phyloP scores from a whole-genome alignment of 495 filamentous ascomycete species.

The Talaromyces thailandensis region DNA sequence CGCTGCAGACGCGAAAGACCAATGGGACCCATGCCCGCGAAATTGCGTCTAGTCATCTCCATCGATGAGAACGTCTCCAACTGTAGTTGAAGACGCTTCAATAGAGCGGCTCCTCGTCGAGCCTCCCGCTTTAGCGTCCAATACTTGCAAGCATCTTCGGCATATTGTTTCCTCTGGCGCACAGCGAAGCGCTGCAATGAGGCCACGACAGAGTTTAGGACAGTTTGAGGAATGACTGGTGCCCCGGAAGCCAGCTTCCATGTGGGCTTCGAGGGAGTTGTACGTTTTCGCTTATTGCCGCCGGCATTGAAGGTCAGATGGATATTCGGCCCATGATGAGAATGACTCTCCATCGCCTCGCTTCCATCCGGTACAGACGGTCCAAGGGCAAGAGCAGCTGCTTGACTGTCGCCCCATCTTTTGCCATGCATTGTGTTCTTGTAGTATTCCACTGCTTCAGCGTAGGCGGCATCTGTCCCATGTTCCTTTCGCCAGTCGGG shows the following conservation, averaged over 20 bases:
- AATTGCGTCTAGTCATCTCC: conserved; percentile 91
- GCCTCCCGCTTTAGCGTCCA: conserved; percentile 97
- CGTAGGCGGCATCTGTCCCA: conserved; percentile 57
- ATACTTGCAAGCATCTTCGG: conserved; percentile 87
- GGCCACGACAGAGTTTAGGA: conserved; percentile 71
- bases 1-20: conserved; percentile 69
- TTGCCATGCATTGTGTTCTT: conserved; percentile 74
- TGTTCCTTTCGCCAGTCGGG: conserved; percentile 82
- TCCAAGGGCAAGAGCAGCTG: conserved; percentile 70
- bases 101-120: conserved; percentile 76
- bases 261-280: conserved; percentile 53
- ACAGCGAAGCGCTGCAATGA: conserved; percentile 73
- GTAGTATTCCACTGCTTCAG: conserved; percentile 73
- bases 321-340: conserved; percentile 34
- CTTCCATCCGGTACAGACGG: conserved; percentile 26
- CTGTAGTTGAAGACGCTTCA: conserved; percentile 88
- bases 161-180: conserved; percentile 80
- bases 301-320: conserved; percentile 52
- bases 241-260: conserved; percentile 96
- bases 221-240: conserved; percentile 80
- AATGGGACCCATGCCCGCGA: conserved; percentile 78
- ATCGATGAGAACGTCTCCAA: conserved; percentile 85
- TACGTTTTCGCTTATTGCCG: conserved; percentile 68
- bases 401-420: conserved; percentile 86
- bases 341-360: not conserved